Percentiles rank a stretch among this genome's conserved stretches.
These are phyloP conservation scores for Pseudonitzschia pungens DNA, from an alignment of 108 stramenopile species.

Conservation along the genomic window DNA sequence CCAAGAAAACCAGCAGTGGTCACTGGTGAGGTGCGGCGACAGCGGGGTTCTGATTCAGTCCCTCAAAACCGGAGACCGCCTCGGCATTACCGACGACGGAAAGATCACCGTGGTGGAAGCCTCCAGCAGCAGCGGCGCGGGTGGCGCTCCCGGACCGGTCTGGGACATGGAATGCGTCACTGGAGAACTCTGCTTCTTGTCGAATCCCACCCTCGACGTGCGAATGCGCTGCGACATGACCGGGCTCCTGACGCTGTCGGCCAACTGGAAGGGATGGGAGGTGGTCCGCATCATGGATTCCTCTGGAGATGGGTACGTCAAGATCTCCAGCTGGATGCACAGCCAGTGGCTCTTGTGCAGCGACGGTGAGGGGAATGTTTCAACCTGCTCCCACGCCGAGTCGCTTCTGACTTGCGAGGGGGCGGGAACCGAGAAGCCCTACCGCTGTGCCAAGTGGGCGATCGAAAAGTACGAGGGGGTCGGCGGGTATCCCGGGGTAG, in stretches of 20 bases:
- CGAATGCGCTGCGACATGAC: constrained; percentile 38
- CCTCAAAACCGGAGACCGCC: not conserved
- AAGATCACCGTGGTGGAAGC: no score
- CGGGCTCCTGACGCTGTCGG: constrained; percentile 17
- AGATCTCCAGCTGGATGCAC: constrained; percentile 46
- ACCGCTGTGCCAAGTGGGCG: constrained; percentile 36
- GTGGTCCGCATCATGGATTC: constrained; percentile 41
- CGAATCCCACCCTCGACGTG: constrained; percentile 3
- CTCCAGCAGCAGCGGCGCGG: no score
- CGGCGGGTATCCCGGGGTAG: constrained; percentile 26
- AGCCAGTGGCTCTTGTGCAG: constrained; percentile 31
- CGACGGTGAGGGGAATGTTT: not conserved
- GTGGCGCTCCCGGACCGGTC: not conserved
- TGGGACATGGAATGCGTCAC: constrained; percentile 23
- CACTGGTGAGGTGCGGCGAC: not conserved
- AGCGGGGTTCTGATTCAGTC: constrained; percentile 1
- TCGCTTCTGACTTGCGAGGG: not conserved
- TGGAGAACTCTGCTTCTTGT: constrained; percentile 22
- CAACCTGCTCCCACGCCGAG: not conserved
- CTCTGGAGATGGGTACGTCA: constrained; percentile 12
- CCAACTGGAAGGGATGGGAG: constrained; percentile 41
- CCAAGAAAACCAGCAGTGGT: not conserved
- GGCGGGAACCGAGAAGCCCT: not conserved
- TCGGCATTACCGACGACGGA: not conserved
- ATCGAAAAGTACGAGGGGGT: constrained; percentile 36